A percentile compares a stretch with the other conserved stretches of the same genome.
Evolutionary conservation across 345 rosid species (phyloP).

Genomic region (Trapa incisa): DNA sequence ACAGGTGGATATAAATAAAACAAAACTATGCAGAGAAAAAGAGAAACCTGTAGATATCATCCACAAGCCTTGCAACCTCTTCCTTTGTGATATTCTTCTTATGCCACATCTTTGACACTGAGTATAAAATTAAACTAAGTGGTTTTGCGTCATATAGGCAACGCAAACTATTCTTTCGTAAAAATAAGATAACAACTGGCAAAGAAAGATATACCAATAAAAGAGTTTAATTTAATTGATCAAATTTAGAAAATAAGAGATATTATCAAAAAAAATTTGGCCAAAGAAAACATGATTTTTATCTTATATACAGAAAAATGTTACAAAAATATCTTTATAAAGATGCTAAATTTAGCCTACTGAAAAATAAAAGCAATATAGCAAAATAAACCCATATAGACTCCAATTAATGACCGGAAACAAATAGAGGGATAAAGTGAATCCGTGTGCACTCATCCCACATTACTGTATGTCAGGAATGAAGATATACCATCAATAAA

Average conservation of each 20-base stretch:
- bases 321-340: too few relatives aligned
- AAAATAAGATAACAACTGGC: not conserved
- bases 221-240: too few relatives aligned
- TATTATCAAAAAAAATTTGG: not conserved
- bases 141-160: not conserved
- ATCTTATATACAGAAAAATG: not conserved
- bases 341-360: too few relatives aligned
- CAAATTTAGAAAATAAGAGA: too few relatives aligned
- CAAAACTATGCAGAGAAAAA: not conserved
- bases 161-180: not conserved
- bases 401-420: not conserved
- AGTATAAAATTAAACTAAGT: not conserved
- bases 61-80: slow-evolving; percentile 77
- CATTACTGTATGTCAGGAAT: not conserved
- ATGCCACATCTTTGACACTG: slow-evolving; percentile 62
- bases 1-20: not conserved
- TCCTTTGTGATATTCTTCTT: slow-evolving; percentile 76
- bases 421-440: not conserved
- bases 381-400: not conserved
- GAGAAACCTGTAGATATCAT: slow-evolving; percentile 71
- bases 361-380: too few relatives aligned
- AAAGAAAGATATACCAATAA: not conserved
- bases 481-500: not conserved
- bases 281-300: not conserved
- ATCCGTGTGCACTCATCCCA: not conserved